Evolutionary conservation across 345 rosid genomes (phyloP), one percentile per base, ranked within the genome.

Genomic region (Euphorbia peplus): DNA sequence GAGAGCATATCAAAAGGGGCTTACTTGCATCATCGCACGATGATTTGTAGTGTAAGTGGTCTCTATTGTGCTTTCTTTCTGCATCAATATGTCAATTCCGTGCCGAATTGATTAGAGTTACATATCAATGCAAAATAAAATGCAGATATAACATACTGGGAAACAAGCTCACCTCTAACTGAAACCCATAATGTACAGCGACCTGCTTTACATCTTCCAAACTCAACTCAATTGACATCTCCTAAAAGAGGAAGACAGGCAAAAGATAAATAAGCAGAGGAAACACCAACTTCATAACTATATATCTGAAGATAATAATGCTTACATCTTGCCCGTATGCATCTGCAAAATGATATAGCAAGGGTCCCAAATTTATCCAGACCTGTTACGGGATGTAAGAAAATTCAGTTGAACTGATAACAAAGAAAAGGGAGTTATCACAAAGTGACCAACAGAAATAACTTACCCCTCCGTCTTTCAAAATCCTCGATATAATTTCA

Each of bases 311-410:
- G 5, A 29, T 70, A n/a, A 66, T 56, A 42, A 69, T 76, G 73
- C 90, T 85, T 87, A 91, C 99, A 64, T 93, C 89, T 68, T 86
- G 91, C 62, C 95, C 92, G 58, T 90, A 85, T 71, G 72, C 82
- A 64, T 91, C 98, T 7, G 96, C 97, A 70, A 95, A 95, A 83
- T 95, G 98, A 84, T 95, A 95, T 28, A 95, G 79, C 56, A 91
- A 78, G 37, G 99, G 99, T 68, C 99, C 97, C 64, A 95, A 78
- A 72, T 91, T 95, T 79, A 95, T 90, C 99, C 99, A 95, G 52
- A 95, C 88, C 99, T 95, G 86, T 59, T 72, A 67, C 14, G 39
- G 26, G 50, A 68, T 25, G 54, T 68, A 50, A 50, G 67, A 18
- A 51, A 66, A 28, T 62, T 21, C n/a, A 46, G 71, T 44, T 60